These are phyloP conservation scores for Urochloa ruziziensis DNA, from an alignment of 176 grass and related monocot genomes.

Conservation along the genomic window DNA sequence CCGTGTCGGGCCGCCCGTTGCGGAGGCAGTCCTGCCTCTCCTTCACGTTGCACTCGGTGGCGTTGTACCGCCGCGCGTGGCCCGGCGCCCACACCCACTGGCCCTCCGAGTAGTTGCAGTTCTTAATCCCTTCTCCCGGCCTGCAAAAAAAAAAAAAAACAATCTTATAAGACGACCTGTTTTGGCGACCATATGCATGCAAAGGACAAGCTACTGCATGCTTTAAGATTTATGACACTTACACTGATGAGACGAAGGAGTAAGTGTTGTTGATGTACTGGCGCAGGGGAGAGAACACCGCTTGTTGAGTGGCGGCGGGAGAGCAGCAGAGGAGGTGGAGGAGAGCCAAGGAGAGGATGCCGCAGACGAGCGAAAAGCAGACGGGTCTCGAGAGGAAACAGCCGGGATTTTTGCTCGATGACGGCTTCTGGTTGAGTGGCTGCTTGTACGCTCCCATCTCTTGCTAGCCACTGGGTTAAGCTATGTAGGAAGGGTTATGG, in stretches of 20 bases:
- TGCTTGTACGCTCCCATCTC: neutral
- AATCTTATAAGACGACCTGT: neutral
- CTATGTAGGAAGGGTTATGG: neutral
- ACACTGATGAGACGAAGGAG: conserved; percentile 13
- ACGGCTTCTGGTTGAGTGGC: neutral
- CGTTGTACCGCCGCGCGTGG: conserved; percentile 36
- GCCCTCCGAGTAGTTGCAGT: conserved; percentile 42
- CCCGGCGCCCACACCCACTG: conserved; percentile 44
- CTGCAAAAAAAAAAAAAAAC: neutral
- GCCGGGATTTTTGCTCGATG: neutral
- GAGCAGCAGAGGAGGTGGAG: conserved; percentile 30
- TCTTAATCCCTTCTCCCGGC: neutral
- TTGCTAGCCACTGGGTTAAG: neutral
- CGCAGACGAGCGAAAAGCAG: neutral
- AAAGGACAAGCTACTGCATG: neutral
- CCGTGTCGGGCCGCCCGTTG: conserved; percentile 40
- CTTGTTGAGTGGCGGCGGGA: neutral
- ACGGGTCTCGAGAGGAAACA: neutral
- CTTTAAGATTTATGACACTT: neutral
- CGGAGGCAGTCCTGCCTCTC: conserved; percentile 50
- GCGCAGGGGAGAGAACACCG: neutral
- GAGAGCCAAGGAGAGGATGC: neutral
- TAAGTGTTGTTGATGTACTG: conserved; percentile 30
- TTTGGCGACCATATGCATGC: neutral
- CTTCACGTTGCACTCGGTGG: conserved; percentile 32